A percentile compares a stretch with the other conserved stretches of the same genome.
Conservation (phyloP, 1,139 yeast genomes). For the Komagataea norvegica region DNA sequence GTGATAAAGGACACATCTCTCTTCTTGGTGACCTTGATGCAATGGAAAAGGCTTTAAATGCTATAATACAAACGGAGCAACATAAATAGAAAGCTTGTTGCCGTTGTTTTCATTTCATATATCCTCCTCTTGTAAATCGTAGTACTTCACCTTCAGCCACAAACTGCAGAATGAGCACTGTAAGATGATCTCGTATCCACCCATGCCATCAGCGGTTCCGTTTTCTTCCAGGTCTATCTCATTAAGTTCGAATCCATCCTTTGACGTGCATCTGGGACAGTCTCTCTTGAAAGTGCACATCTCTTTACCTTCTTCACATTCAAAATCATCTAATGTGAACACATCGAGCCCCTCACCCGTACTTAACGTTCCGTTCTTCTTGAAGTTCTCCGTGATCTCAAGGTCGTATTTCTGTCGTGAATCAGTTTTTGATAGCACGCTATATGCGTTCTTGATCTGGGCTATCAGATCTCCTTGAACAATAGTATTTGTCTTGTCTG, state of each 20-base stretch:
- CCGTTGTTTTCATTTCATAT: constrained; percentile 1
- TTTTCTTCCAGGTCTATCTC: constrained; percentile 55
- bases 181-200: constrained; percentile 62
- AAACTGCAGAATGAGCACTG: constrained; percentile 81
- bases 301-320: constrained; percentile 27
- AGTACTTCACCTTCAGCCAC: constrained; percentile 74
- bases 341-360: constrained; percentile 66
- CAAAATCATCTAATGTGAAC: constrained; percentile 59
- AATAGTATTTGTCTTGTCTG: constrained; percentile 52
- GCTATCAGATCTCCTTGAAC: constrained; percentile 31
- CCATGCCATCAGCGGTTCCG: constrained; percentile 46
- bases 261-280: constrained; percentile 71
- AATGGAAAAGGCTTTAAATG: constrained; percentile 64
- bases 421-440: constrained; percentile 39
- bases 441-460: constrained; percentile 57
- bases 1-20: constrained; percentile 72
- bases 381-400: constrained; percentile 35
- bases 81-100: background rate
- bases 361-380: constrained; percentile 46
- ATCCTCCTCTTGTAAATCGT: constrained; percentile 34
- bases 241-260: constrained; percentile 48
- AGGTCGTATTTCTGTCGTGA: constrained; percentile 46
- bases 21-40: constrained; percentile 68
- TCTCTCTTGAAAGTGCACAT: constrained; percentile 40
- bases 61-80: constrained; percentile 52